phyloP scores from a whole-genome alignment of 768 basidiomycete species.

The Paxillus rubicundulus region DNA sequence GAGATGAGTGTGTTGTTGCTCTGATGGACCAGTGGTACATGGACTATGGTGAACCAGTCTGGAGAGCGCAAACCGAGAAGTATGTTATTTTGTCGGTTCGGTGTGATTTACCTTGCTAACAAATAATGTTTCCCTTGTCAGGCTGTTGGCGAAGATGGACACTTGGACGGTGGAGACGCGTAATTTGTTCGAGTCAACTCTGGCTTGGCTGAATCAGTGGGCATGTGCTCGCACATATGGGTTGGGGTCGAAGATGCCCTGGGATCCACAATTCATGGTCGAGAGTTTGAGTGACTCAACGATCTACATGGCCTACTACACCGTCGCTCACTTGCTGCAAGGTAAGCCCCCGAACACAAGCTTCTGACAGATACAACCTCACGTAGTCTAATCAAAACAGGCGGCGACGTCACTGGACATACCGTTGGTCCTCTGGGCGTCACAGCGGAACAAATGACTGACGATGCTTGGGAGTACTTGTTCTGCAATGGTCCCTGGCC shows the following conservation, averaged over 20 bases:
- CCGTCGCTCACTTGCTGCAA: constrained; percentile 87
- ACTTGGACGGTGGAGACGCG: constrained; percentile 90
- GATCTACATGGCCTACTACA: constrained; percentile 98
- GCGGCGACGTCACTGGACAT: constrained; percentile 72
- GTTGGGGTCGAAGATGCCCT: constrained; percentile 91
- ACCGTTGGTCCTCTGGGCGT: constrained; percentile 81
- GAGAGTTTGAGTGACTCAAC: constrained; percentile 97
- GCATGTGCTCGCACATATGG: constrained; percentile 98
- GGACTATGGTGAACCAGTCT: constrained; percentile 90
- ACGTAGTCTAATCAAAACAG: constrained; percentile 32
- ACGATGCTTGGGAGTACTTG: constrained; percentile 96
- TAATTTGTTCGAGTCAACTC: constrained; percentile 84
- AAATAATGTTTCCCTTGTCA: constrained; percentile 27
- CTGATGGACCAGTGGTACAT: constrained; percentile 99
- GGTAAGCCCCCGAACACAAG: constrained; percentile 44
- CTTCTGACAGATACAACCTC: constrained; percentile 4
- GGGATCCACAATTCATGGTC: constrained; percentile 95
- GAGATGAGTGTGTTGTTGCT: constrained; percentile 98
- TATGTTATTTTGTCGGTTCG: constrained; percentile 36
- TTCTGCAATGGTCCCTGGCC: constrained; percentile 79
- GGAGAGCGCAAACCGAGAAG: constrained; percentile 86
- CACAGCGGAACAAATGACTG: constrained; percentile 89
- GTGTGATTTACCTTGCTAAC: constrained; percentile 5
- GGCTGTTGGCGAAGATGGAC: constrained; percentile 82
- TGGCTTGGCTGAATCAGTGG: constrained; percentile 98